Evolutionary conservation across 106 monocot genomes (phyloP), one percentile per base, ranked within the genome.

Genomic region (Acorus gramineus): DNA sequence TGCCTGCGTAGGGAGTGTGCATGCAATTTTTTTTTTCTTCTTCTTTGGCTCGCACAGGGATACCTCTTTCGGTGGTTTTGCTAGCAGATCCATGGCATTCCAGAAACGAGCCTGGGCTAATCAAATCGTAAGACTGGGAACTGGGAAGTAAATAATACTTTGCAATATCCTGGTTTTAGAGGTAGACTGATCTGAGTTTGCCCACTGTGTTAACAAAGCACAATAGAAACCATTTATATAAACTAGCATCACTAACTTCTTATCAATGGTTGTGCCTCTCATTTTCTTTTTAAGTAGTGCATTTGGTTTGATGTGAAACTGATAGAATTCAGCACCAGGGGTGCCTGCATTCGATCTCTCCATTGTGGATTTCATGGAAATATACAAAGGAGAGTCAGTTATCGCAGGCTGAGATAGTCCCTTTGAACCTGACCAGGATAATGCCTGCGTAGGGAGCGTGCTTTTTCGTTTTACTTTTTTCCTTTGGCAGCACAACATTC

Each of bases 361-460:
- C 42, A 57, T 54, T 52, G 79, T 72, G 73, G 66, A 60, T 68
- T 74, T 56, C 28, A 28, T 28, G 28, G 1, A 28, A 28, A 28
- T 28, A 28, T 28, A 28, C 28, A 28, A 28, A 28, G 28, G 28
- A 28, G 28, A 28, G 28, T 28, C 28, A 28, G 28, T 28, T 28
- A 28, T 28, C 28, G 28, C 28, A 28, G 92, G 94, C 94, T 94
- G 94, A 90, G 89, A 94, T 84, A 94, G 84, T 82, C 94, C 94
- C 94, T 94, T 90, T 78, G 89, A 84, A 94, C 94, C 89, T 94
- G 94, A 94, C 75, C 94, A 86, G 86, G 86, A 74, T 82, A 89
- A 94, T 90, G 47, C 94, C 94, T 94, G 86, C 89, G 94, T 73
- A 94, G 82, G 86, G 89, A 94, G 94, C 69, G 94, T 94, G 94